Evolutionary conservation across 768 basidiomycete genomes (phyloP), one percentile per base, ranked within the genome.

Genomic region (Lactifluus volemus): DNA sequence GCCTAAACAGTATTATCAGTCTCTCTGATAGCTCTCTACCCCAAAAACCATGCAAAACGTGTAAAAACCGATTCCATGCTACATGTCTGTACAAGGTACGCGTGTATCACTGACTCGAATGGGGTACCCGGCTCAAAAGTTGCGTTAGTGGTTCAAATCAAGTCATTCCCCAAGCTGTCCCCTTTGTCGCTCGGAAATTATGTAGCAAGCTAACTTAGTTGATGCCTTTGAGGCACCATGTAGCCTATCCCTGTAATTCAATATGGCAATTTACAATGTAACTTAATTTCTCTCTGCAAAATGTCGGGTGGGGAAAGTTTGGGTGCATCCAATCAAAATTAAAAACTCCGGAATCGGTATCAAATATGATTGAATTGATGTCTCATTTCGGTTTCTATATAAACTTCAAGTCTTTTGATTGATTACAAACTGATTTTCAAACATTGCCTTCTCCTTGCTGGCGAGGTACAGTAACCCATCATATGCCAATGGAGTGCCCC

Each of bases 131-230:
- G 17, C 19, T 47, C 17, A 57, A 14, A 30, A 30, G 5, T 25
- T 47, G 17, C n/a, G 5, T 25, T 59, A 93, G 89, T 94, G 92
- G 92, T 93, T 92, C 72, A 88, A 86, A 69, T 79, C 84, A 29
- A 92, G 90, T 65, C 91, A 95, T 76, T 88, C 89, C 3, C 91
- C 90, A 7, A 90, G 86, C 57, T 98, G 94, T 71, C 94, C 94
- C 11, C 73, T 98, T 52, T 98, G 94, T 71, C 83, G 94, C 30
- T 88, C 90, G 21, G 86, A 92, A 68, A 88, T 93, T 52, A 75
- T 88, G 39, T 85, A 66, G 48, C 29, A 54, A 42, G 38, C 50
- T 38, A 52, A 41, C 2, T 0, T 21, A 30, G 32, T 2, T 19
- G 3, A 5, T 15, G 34, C 10, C 34, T 19, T 34, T n/a, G 11